Base-by-base conservation (phyloP, 257 asterid genomes). In the Plantago elongata region DNA sequence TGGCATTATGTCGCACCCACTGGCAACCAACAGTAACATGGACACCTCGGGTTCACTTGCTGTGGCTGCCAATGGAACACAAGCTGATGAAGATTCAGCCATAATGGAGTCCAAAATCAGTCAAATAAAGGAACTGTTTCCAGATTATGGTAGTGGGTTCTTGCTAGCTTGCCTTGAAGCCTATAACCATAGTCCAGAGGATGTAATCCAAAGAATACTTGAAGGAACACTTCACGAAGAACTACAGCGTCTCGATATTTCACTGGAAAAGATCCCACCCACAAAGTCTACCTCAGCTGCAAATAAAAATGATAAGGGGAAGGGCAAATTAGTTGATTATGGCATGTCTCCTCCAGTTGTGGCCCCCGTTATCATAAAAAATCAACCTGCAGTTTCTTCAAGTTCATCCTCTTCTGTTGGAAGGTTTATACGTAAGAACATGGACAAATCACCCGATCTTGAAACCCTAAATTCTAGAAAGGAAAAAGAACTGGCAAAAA, bases 111-210 rank as follows among this genome's bases (percentile, higher is more conserved):
- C 97, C 13, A 82, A 84, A 78, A 85, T 93, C 74, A 89, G 91
- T 77, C 99, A 93, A 82, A 89, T 93, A 73, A 89, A 71, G 69
- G 99, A 93, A 68, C 85, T 93, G 45, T 87, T 93, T 75, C 99
- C 97, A 0, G 88, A 87, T 51, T 87, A 87, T 66, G 99, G 99
- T 15, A 83, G 79, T 51, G 97, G 97, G 27, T 93, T 80, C 81
- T 69, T 93, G 70, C 82, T 77, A 51, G 94, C 91, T 57, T 93
- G 97, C 72, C 99, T 93, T 43, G 97, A 89, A 75, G 96, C 84
- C 30, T 93, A 87, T 68, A 87, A 93, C 83, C 89, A 82, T 42
- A 80, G 87, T 66, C 76, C 97, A 15, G 97, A 93, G 75, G 95
- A 84, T 67, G 99, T 93, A 42, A 86, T 93, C 69, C 99, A 93